phyloP scores from a whole-genome alignment of 805 yeast genomes.

The Saccharomycopsis sp. region DNA sequence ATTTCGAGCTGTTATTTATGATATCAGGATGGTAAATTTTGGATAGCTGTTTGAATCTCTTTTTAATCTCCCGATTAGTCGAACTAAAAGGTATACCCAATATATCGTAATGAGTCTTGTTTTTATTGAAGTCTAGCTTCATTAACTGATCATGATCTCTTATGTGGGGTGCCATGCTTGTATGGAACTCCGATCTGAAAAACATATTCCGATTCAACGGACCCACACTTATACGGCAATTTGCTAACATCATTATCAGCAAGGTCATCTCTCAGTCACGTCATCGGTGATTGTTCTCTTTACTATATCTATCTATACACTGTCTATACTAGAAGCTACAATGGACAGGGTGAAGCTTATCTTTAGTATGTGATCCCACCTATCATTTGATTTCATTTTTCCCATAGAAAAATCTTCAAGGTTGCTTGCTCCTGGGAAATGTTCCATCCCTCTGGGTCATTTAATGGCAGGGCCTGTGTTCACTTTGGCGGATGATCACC shows the following conservation, averaged over 20 bases:
- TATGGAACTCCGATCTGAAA: background rate
- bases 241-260: background rate
- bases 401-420: background rate
- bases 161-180: background rate
- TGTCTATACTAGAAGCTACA: background rate
- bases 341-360: background rate
- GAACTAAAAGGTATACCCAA: slow-evolving; percentile 33
- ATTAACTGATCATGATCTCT: background rate
- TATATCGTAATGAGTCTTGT: slow-evolving; percentile 30
- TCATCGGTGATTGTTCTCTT: background rate
- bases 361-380: background rate
- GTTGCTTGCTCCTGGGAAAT: background rate
- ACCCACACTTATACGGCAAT: background rate
- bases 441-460: background rate
- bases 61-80: slow-evolving; percentile 34
- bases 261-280: background rate
- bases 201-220: background rate
- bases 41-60: slow-evolving; percentile 35
- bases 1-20: slow-evolving; percentile 22
- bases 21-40: slow-evolving; percentile 42
- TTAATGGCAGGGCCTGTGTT: background rate
- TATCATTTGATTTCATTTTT: background rate
- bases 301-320: background rate
- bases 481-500: no score
- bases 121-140: background rate